Conservation (phyloP, 805 yeast species). For the Candida loeiensis region DNA sequence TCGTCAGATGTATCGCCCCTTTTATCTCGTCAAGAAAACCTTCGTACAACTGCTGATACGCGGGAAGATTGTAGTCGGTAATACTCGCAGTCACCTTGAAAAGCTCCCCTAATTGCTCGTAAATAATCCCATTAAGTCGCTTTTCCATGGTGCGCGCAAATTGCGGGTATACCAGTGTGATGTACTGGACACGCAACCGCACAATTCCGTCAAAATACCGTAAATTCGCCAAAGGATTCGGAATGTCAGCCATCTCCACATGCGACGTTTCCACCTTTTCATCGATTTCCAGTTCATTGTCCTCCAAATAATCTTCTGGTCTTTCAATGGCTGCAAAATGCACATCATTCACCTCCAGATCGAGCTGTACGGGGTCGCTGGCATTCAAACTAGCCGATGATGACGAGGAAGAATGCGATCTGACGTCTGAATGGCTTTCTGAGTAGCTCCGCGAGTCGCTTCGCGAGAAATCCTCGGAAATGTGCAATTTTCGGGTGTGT, state of each 20-base stretch:
- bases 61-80: conserved; percentile 33
- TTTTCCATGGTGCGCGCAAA: conserved; percentile 14
- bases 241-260: background rate
- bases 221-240: background rate
- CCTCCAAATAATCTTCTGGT: background rate
- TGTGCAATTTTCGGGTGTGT: conserved; percentile 10
- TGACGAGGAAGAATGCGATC: background rate
- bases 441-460: conserved; percentile 6
- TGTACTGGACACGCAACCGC: conserved; percentile 16
- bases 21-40: conserved; percentile 34
- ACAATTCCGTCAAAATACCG: conserved; percentile 16
- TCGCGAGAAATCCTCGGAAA: background rate
- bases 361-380: background rate
- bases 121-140: conserved; percentile 16
- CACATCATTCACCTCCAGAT: conserved; percentile 1
- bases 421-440: conserved; percentile 3
- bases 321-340: conserved; percentile 1
- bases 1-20: conserved; percentile 33
- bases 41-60: conserved; percentile 30
- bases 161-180: conserved; percentile 21
- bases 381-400: background rate
- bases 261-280: background rate
- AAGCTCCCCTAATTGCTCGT: conserved; percentile 16
- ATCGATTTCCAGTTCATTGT: background rate
- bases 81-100: conserved; percentile 20